Evolutionary conservation across 805 yeast species (phyloP).

Genomic region (Candida ovalis): DNA sequence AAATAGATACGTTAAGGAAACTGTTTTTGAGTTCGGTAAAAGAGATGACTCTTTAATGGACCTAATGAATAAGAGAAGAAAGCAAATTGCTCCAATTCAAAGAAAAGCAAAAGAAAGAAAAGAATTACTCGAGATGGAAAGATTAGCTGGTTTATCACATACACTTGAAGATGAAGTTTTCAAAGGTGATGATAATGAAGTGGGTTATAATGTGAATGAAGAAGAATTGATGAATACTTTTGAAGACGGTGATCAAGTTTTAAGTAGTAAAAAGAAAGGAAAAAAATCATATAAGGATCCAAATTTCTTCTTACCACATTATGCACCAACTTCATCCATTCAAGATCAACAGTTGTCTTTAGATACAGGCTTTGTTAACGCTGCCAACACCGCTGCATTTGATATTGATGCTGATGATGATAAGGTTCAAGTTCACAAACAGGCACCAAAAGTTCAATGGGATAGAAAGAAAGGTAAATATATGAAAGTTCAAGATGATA

Average conservation of each 20-base stretch:
- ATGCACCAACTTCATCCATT: conserved; percentile 73
- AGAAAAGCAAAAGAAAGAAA: conserved; percentile 67
- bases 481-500: conserved; percentile 76
- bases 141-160: conserved; percentile 71
- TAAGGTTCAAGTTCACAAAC: conserved; percentile 63
- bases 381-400: conserved; percentile 81
- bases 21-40: conserved; percentile 87
- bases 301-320: conserved; percentile 78
- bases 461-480: conserved; percentile 90
- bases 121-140: conserved; percentile 66
- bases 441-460: conserved; percentile 76
- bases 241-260: conserved; percentile 47
- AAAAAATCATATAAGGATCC: conserved; percentile 69
- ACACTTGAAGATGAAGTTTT: conserved; percentile 70
- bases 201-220: conserved; percentile 39
- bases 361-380: conserved; percentile 68
- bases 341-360: conserved; percentile 75
- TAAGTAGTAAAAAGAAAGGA: conserved; percentile 19
- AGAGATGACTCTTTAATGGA: conserved; percentile 68
- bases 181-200: conserved; percentile 39
- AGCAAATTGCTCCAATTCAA: conserved; percentile 77
- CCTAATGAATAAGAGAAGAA: conserved; percentile 82
- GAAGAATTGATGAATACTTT: conserved; percentile 45
- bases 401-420: conserved; percentile 72
- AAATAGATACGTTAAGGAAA: conserved; percentile 72